Evolutionary conservation across 1,139 yeast species (phyloP).

Genomic region (Protomyces macrosporus): DNA sequence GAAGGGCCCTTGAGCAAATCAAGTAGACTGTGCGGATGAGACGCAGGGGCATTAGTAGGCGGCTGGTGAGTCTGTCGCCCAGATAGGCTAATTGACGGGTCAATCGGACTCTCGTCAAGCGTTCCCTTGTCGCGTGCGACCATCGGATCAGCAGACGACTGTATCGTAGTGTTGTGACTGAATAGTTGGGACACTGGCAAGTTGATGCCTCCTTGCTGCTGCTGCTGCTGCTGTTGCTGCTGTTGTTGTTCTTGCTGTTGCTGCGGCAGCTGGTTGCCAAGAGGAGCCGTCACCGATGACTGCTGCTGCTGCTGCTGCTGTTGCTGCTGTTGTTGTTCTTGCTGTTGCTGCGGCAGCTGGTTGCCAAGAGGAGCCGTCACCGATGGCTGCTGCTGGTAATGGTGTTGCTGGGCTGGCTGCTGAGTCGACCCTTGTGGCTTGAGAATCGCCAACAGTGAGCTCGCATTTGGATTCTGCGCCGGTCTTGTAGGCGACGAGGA

Average conservation of each 20-base stretch:
- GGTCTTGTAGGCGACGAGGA: background rate
- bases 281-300: no score
- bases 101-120: background rate
- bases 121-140: background rate
- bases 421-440: background rate
- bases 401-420: background rate
- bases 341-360: background rate
- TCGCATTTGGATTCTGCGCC: slow-evolving; percentile 12
- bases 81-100: background rate
- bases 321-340: background rate
- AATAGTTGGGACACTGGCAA: no score
- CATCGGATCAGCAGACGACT: background rate
- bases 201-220: no score
- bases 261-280: no score
- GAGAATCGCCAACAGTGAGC: slow-evolving; percentile 10
- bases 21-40: background rate
- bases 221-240: background rate
- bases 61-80: no score
- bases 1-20: background rate
- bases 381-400: background rate
- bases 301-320: no score
- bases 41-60: background rate
- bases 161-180: no score
- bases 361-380: no score
- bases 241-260: background rate